Evolutionary conservation across 208 protist genomes (phyloP).

Genomic region (Acanthamoeba royreba): DNA sequence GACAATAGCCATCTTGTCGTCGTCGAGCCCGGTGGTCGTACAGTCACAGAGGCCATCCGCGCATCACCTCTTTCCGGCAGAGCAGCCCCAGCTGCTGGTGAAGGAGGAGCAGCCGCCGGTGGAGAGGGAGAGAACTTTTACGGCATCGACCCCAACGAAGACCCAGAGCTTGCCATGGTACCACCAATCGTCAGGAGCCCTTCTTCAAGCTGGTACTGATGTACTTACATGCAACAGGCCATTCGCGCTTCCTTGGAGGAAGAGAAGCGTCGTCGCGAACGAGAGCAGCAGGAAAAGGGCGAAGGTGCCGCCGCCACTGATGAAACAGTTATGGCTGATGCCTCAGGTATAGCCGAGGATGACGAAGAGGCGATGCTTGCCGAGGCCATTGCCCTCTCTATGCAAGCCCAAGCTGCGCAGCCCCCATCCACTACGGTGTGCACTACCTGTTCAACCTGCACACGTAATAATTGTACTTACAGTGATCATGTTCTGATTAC

Average conservation of each 20-base stretch:
- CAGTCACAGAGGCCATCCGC: slow-evolving; percentile 8
- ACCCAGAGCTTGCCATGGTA: slow-evolving; percentile 32
- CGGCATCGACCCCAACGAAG: slow-evolving; percentile 29
- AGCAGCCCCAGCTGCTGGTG: background rate
- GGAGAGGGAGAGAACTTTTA: background rate
- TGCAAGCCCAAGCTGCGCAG: background rate
- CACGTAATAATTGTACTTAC: background rate
- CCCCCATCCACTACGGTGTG: background rate
- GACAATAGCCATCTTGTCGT: slow-evolving; percentile 35
- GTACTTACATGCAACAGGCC: background rate
- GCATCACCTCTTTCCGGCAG: slow-evolving; percentile 3
- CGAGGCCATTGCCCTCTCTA: slow-evolving; percentile 38
- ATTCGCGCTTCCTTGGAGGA: slow-evolving; percentile 32
- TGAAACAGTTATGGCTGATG: background rate
- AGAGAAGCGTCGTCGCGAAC: background rate
- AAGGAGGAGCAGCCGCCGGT: background rate
- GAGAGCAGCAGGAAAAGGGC: background rate
- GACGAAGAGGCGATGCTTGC: slow-evolving; percentile 20
- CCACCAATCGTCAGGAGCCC: too few species aligned
- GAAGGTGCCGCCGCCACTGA: background rate
- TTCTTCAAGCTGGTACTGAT: background rate
- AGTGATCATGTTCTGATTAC: background rate
- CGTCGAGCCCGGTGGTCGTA: background rate
- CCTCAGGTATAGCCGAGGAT: background rate
- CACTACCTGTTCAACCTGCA: background rate